Base-by-base conservation (phyloP, 1,284 basidiomycete genomes). In the Boletellus sp. region DNA sequence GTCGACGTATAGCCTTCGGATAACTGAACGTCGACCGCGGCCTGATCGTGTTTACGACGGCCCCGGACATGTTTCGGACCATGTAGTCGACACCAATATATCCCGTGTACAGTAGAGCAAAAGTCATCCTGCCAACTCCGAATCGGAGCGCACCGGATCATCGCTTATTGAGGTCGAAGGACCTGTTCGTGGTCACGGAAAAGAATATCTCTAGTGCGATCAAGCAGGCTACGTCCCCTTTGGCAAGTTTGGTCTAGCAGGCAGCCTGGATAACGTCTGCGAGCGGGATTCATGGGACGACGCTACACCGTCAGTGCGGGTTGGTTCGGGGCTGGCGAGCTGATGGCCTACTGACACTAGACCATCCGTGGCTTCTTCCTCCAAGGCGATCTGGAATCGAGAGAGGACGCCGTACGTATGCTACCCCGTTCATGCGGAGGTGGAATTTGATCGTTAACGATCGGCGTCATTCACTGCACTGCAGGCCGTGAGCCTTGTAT, bases 291-390 rank as follows among this genome's bases (percentile, higher is more conserved):
- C 25, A 59, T 57, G 58, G n/a, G 33, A 19, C 48, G 53, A 38
- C 29, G 35, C 33, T 59, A 63, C 25, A 48, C 48, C 6, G 60
- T 59, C 17, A 43, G 56, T 59, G 9, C 27, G 21, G 19, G 48
- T 41, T 20, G 32, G 8, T 17, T 16, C 17, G 17, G 32, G 16
- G n/a, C 25, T 27, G 34, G 39, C 33, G 20, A 14, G 11, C 25
- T 11, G 9, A 19, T 17, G 22, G 10, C 16, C 8, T 13, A 23
- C 8, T 2, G 27, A 17, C 10, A 16, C 30, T 29, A 59, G 59
- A 40, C 46, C 8, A 4, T 55, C 14, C 27, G 11, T 5, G 59
- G 54, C 27, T 3, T 50, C 33, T 63, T 63, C 39, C 38, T 60
- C 13, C 61, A 59, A 48, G 52, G 48, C 21, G 59, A 63, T 45